Conservation (phyloP, 257 asterid species). For the Pogostemon cablin region DNA sequence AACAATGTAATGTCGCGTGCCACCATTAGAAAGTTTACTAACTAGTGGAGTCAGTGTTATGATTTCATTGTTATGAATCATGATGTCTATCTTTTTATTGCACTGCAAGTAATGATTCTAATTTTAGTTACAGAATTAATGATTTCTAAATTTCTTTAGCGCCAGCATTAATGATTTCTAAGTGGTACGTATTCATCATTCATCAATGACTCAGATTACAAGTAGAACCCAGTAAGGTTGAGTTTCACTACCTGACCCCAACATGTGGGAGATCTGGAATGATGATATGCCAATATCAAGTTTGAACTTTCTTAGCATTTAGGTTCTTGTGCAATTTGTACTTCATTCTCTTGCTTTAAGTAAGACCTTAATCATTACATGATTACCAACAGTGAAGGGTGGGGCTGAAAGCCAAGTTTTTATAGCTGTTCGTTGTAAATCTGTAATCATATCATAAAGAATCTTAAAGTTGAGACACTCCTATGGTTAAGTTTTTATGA, state of each 20-base stretch:
- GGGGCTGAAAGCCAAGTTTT: background rate
- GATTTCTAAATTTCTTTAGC: background rate
- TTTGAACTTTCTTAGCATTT: background rate
- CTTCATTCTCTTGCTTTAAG: constrained; percentile 2
- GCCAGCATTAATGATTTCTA: background rate
- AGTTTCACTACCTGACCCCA: background rate
- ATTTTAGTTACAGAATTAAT: background rate
- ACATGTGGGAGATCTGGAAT: background rate
- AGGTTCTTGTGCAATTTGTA: background rate
- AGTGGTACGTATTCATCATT: background rate
- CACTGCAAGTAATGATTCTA: no score
- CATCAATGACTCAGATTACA: background rate
- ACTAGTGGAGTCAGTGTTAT: background rate
- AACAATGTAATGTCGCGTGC: background rate
- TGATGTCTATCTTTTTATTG: no score
- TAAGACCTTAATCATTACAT: background rate
- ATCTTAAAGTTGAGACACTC: background rate
- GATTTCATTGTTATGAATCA: background rate
- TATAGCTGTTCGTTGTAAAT: background rate
- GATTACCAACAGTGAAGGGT: background rate
- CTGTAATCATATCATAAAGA: background rate
- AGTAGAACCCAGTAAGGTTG: background rate
- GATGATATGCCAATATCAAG: background rate
- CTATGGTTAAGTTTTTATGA: background rate
- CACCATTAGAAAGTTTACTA: background rate